A percentile compares a stretch with the other conserved stretches of the same genome.
phyloP scores from a whole-genome alignment of 1,139 yeast genomes.

The Saccharomyces hybrid region DNA sequence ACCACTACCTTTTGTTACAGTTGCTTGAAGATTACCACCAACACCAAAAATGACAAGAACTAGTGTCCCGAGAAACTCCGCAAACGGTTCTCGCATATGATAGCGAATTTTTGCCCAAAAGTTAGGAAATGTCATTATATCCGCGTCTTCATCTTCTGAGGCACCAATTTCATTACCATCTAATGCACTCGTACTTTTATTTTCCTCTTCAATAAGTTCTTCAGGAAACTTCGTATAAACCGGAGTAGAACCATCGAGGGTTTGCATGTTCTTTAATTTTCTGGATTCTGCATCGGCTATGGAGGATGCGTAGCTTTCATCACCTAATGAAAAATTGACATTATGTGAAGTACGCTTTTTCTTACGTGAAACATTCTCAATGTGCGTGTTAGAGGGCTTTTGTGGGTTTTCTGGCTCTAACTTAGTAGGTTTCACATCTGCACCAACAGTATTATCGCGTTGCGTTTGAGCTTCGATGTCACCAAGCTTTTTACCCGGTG shows the following conservation, averaged over 20 bases:
- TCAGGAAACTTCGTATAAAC: not conserved
- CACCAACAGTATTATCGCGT: not conserved
- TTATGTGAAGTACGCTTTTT: not conserved
- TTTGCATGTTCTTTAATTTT: not conserved
- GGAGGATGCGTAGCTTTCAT: not conserved
- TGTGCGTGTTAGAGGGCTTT: not conserved
- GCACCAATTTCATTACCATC: not conserved
- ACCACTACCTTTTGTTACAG: slow-evolving; percentile 31
- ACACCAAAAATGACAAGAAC: slow-evolving; percentile 37
- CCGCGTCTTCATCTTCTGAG: not conserved
- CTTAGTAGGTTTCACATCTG: not conserved
- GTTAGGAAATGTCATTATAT: slow-evolving; percentile 11
- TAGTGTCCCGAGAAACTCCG: slow-evolving; percentile 39
- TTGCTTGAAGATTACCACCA: slow-evolving; percentile 39
- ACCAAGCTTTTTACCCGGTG: not conserved
- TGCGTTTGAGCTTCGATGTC: not conserved
- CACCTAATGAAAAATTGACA: not conserved
- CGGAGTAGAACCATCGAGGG: not conserved
- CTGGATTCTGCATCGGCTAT: not conserved
- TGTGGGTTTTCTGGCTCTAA: not conserved
- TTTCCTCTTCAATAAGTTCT: not conserved
- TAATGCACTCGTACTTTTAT: not conserved
- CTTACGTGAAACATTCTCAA: not conserved
- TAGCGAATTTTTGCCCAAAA: slow-evolving; percentile 14
- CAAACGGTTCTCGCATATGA: slow-evolving; percentile 20